Evolutionary conservation across 73 alveolate species (phyloP), one percentile per base, ranked within the genome.

Genomic region (Halteria grandinella): DNA sequence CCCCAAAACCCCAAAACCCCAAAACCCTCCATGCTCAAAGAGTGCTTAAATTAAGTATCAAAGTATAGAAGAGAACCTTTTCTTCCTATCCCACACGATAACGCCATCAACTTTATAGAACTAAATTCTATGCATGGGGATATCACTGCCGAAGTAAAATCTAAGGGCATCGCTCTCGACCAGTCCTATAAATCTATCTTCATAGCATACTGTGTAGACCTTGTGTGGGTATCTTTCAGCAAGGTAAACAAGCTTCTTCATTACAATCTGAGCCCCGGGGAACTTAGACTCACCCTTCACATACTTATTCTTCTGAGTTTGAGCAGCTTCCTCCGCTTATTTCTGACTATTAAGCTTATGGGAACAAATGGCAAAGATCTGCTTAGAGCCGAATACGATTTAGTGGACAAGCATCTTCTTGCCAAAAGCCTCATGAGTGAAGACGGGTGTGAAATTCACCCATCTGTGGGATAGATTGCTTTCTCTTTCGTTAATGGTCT

Each of bases 51-150:
- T n/a, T n/a, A n/a, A n/a, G n/a, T n/a, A n/a, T n/a, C n/a, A n/a
- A n/a, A n/a, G n/a, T n/a, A n/a, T n/a, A 7, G 49, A 39, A 62
- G 78, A 45, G 29, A 66, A 66, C 43, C 47, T 66, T 28, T 66
- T 66, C 69, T 66, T 66, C 47, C 80, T 66, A 25, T 66, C 80
- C 80, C 80, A 66, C 15, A 66, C 29, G 15, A 66, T 27, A 18
- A 45, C 80, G n/a, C 45, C 80, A 45, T 66, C 28, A 23, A 53
- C 43, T 66, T 66, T 66, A 45, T 45, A 66, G 21, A 66, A 1
- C 28, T 66, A 45, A 7, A 66, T 66, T 66, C 80, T 66, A 45
- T 66, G 80, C 7, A 11, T 45, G 8, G 80, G 80, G 29, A 66
- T 57, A 25, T 66, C 80, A 25, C 80, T 47, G 40, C 47, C 27